A percentile compares a stretch with the other conserved stretches of the same genome.
Conservation (phyloP, 2,329 filamentous ascomycete genomes). For the Fonsecaea multimorphosa region DNA sequence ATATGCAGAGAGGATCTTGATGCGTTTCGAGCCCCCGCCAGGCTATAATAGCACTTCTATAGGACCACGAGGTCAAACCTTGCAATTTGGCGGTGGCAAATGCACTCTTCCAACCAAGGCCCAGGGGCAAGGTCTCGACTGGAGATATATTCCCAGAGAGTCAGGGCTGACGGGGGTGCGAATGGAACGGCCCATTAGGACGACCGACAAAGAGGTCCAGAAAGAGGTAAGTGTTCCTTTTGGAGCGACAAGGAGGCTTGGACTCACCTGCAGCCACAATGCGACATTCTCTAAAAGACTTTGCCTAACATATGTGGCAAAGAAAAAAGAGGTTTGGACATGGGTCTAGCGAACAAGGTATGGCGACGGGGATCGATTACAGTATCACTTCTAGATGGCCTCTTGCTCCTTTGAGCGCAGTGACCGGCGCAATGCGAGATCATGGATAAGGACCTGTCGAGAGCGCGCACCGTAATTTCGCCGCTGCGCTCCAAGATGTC, state of each 20-base stretch:
- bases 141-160: constrained; percentile 12
- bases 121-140: constrained; percentile 18
- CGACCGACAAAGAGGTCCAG: constrained; percentile 11
- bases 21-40: constrained; percentile 20
- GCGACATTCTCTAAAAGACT: constrained; percentile 15
- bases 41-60: constrained; percentile 12
- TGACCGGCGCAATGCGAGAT: not conserved
- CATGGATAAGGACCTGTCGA: not conserved
- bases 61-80: constrained; percentile 20
- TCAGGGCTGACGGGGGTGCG: constrained; percentile 14
- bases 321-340: constrained; percentile 3
- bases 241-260: constrained; percentile 15
- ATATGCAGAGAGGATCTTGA: constrained; percentile 12
- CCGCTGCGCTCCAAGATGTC: not conserved
- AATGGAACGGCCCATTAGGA: constrained; percentile 15
- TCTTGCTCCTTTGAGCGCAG: not conserved
- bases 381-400: constrained; percentile 10
- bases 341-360: constrained; percentile 4
- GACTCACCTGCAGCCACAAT: constrained; percentile 27
- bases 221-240: constrained; percentile 19
- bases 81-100: constrained; percentile 31
- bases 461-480: not conserved
- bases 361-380: constrained; percentile 16
- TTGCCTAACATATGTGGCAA: constrained; percentile 28
- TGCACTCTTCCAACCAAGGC: constrained; percentile 5